Evolutionary conservation across 768 basidiomycete species (phyloP).

Genomic region (Suillus hirtellus): DNA sequence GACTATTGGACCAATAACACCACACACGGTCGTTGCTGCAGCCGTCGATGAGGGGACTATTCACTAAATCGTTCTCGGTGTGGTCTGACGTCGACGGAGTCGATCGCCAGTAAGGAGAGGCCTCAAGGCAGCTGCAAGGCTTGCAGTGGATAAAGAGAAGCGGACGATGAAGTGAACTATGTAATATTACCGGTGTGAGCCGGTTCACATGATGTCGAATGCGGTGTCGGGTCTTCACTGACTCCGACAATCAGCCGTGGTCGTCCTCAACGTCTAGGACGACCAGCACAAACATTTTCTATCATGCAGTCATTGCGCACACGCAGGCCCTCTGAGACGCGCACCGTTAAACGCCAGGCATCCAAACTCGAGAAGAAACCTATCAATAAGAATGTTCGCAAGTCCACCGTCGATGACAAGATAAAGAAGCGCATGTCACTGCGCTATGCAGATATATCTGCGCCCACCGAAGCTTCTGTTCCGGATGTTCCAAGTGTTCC

Average conservation of each 20-base stretch:
- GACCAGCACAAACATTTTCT: neutral
- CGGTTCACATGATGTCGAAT: conserved; percentile 1
- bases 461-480: conserved; percentile 56
- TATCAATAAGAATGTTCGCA: conserved; percentile 45
- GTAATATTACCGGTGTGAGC: neutral
- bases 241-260: neutral
- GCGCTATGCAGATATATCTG: conserved; percentile 86
- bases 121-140: conserved; percentile 3
- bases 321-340: conserved; percentile 49
- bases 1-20: conserved; percentile 7
- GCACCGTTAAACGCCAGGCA: conserved; percentile 33
- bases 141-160: conserved; percentile 4
- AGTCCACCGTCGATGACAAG: conserved; percentile 70
- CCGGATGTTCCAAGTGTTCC: conserved; percentile 64
- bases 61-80: neutral
- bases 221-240: neutral
- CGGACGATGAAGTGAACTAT: neutral
- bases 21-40: conserved; percentile 2
- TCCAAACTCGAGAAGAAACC: conserved; percentile 32
- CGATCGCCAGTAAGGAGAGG: conserved; percentile 6
- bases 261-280: neutral
- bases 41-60: neutral
- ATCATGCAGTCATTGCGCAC: conserved; percentile 58
- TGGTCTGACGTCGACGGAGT: conserved; percentile 4
- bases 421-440: conserved; percentile 96